Base-by-base conservation (phyloP, 805 yeast genomes). In the Komagataella phaffii region DNA sequence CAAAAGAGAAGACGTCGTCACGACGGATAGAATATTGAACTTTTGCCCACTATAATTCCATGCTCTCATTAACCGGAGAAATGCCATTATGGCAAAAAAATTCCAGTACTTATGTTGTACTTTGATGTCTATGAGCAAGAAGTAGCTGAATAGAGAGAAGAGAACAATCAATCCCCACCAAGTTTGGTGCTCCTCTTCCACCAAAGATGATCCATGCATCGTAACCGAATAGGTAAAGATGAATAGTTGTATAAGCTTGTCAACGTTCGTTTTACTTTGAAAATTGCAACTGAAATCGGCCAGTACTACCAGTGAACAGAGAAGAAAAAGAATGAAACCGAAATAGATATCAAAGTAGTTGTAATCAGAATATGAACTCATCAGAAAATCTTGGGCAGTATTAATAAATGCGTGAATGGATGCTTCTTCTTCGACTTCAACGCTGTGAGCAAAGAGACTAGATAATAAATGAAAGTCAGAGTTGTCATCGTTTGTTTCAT, bases 31-130 rank as follows among this genome's bases (percentile, higher is more conserved):
- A n/a, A 66, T 49, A 51, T 70, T 70, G 61, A 75, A 82, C 57
- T 93, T 93, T 60, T 90, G 97, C 1, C 98, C 98, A 50, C 91
- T 80, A 57, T 83, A 84, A 60, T 84, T 86, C 96, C 96, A 93
- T 1, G 88, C 83, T 52, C 93, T 74, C 19, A 89, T 62, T 0
- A 83, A 7, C 52, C 97, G 73, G 7, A 83, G 54, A 2, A 78
- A 63, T 0, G 66, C 19, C 4, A 71, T 54, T 19, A 67, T 30
- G 8, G 55, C 18, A 52, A 12, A 61, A 47, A 1, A 56, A 17
- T 24, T 24, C 47, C 18, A 55, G 30, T 23, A 43, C 14, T 50
- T 44, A 10, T 46, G 40, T 14, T 18, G 17, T 12, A 30, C 14
- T 48, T 4, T 44, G 40, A n/a, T 21, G 14, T 12, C 51, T 19